Conservation (phyloP, 768 basidiomycete genomes). For the Amyloporia xantha region DNA sequence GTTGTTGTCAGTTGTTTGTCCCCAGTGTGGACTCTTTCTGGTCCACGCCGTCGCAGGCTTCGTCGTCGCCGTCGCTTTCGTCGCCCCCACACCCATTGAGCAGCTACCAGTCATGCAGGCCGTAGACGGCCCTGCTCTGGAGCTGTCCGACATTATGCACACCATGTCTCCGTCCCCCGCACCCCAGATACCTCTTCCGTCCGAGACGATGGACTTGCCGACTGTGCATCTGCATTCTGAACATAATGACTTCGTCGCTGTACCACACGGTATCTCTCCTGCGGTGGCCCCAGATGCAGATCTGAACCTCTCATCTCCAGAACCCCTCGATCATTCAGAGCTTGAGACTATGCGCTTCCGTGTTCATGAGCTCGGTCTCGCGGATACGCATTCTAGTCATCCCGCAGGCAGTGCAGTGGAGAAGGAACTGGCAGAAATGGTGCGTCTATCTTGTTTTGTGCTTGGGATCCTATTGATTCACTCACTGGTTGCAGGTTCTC, state of each 20-base stretch:
- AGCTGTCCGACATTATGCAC: constrained; percentile 52
- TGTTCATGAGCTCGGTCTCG: constrained; percentile 37
- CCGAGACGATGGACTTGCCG: background rate
- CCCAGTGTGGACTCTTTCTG: no score
- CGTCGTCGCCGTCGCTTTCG: background rate
- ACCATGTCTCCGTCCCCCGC: constrained; percentile 45
- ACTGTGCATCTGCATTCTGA: background rate
- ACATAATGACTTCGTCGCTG: background rate
- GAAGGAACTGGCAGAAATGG: constrained; percentile 32
- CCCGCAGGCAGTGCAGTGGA: constrained; percentile 30
- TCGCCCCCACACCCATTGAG: background rate
- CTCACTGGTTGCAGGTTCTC: constrained; percentile 10
- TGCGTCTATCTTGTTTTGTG: constrained; percentile 1
- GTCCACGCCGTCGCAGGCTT: no score
- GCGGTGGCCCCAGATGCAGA: background rate
- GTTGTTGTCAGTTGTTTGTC: no score
- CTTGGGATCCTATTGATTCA: background rate
- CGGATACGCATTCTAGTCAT: constrained; percentile 15
- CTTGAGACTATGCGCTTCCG: constrained; percentile 41
- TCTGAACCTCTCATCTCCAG: constrained; percentile 18
- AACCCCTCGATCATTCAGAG: constrained; percentile 40
- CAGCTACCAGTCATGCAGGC: constrained; percentile 11
- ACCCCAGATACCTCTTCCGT: constrained; percentile 16
- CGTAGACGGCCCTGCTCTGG: constrained; percentile 34
- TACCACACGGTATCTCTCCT: background rate